phyloP scores from a whole-genome alignment of 441 rosid genomes.

The Breynia disticha region DNA sequence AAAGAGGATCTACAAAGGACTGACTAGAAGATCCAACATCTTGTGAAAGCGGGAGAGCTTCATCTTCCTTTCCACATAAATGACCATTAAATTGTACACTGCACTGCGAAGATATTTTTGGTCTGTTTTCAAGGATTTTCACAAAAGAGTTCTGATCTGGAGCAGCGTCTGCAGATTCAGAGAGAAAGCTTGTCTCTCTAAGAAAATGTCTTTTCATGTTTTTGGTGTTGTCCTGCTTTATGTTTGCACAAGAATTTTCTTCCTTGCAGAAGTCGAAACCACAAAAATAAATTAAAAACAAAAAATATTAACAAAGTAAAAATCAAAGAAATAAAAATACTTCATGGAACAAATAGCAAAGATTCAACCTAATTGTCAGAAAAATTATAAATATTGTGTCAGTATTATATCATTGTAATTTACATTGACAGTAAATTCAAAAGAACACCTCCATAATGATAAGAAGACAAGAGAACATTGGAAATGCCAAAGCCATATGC shows the following conservation, averaged over 20 bases:
- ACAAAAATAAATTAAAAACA: too few species aligned
- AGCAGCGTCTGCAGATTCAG: conserved; percentile 54
- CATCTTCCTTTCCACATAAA: conserved; percentile 19
- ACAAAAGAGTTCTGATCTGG: conserved; percentile 45
- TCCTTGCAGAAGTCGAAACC: conserved; percentile 21
- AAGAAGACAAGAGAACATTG: neutral
- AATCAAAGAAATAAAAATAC: conserved; percentile 3
- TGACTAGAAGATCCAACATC: conserved; percentile 34
- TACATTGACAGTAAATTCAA: neutral
- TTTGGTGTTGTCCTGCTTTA: conserved; percentile 13
- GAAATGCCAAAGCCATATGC: neutral
- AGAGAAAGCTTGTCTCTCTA: conserved; percentile 51
- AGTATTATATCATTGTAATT: neutral
- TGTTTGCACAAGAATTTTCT: conserved; percentile 22
- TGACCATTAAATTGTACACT: conserved; percentile 27
- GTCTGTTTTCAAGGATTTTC: conserved; percentile 16
- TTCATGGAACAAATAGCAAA: conserved; percentile 4
- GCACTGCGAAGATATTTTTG: conserved; percentile 28
- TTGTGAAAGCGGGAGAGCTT: conserved; percentile 26
- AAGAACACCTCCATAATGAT: neutral
- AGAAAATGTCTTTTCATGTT: conserved; percentile 25
- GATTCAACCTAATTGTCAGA: neutral
- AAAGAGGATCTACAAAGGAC: conserved; percentile 50
- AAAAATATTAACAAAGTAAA: too few species aligned
- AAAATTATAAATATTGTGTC: neutral